phyloP scores from a whole-genome alignment of 345 rosid species.

The Syzygium oleosum region DNA sequence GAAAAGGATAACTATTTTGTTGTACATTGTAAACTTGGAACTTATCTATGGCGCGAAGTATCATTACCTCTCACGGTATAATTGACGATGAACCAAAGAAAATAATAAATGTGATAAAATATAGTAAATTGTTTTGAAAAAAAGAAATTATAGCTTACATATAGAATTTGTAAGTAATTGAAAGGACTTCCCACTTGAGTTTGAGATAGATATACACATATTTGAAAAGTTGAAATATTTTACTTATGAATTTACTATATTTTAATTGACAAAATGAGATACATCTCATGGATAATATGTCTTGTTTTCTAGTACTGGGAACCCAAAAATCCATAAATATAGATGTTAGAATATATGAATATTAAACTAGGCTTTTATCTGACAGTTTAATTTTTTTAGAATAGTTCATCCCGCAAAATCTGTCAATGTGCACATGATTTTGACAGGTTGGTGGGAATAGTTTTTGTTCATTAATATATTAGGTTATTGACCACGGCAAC shows the following conservation, averaged over 20 bases:
- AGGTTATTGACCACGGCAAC: not conserved
- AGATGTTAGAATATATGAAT: not conserved
- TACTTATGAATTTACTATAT: not conserved
- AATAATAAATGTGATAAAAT: not conserved
- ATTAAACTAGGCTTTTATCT: not conserved
- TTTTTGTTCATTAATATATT: not conserved
- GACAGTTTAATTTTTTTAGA: not conserved
- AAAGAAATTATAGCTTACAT: not conserved
- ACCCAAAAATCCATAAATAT: not conserved
- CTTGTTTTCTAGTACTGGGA: not conserved
- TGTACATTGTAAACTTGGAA: not conserved
- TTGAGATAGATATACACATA: not conserved
- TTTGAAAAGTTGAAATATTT: not conserved
- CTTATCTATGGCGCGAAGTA: not conserved
- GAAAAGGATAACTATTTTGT: not conserved
- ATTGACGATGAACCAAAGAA: too few species aligned
- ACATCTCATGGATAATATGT: not conserved
- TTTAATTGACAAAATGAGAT: not conserved
- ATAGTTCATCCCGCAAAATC: not conserved
- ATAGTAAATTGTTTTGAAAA: not conserved
- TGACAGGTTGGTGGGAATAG: not conserved
- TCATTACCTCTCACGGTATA: not conserved
- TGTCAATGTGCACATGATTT: not conserved
- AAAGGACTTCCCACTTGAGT: not conserved
- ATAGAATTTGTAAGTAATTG: not conserved